Conservation (phyloP, 208 protist genomes). For the Herpetomonas samuelpessoai region DNA sequence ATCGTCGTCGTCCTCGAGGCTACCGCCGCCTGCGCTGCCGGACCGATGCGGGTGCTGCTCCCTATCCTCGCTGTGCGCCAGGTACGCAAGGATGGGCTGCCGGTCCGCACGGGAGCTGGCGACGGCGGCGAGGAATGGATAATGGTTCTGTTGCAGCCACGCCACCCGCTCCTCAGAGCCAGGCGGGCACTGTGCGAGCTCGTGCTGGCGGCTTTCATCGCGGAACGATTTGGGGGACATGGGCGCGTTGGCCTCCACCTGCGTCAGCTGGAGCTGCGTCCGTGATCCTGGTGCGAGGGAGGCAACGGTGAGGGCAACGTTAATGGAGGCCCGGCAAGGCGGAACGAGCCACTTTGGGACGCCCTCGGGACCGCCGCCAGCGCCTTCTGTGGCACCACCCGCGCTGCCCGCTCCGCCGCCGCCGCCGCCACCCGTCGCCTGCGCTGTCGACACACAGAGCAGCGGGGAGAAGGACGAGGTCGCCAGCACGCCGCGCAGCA, state of each 20-base stretch:
- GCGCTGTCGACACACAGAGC: conserved; percentile 68
- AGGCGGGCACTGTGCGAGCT: conserved; percentile 23
- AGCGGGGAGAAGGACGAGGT: conserved; percentile 86
- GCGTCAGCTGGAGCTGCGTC: conserved; percentile 28
- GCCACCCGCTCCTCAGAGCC: conserved; percentile 48
- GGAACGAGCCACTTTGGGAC: conserved; percentile 53
- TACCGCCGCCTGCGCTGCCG: conserved; percentile 10
- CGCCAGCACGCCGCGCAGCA: conserved; percentile 82
- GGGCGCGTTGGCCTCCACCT: conserved; percentile 14
- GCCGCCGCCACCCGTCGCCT: conserved; percentile 22
- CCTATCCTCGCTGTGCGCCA: conserved; percentile 10
- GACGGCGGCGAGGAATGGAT: conserved; percentile 60
- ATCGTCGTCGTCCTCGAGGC: conserved; percentile 45
- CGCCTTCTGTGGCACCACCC: not conserved
- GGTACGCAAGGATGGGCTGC: conserved; percentile 63
- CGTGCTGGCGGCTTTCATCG: conserved; percentile 21
- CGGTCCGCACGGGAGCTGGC: conserved; percentile 45
- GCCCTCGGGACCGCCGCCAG: not conserved
- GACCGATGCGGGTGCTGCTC: conserved; percentile 2
- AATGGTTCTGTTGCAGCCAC: conserved; percentile 50
- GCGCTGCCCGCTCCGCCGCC: conserved; percentile 9
- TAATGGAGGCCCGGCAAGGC: conserved; percentile 68
- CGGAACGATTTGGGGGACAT: conserved; percentile 30
- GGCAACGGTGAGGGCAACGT: conserved; percentile 50
- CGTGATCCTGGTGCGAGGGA: conserved; percentile 24